phyloP scores from a whole-genome alignment of 495 filamentous ascomycete genomes.

The Tuber calosporum region DNA sequence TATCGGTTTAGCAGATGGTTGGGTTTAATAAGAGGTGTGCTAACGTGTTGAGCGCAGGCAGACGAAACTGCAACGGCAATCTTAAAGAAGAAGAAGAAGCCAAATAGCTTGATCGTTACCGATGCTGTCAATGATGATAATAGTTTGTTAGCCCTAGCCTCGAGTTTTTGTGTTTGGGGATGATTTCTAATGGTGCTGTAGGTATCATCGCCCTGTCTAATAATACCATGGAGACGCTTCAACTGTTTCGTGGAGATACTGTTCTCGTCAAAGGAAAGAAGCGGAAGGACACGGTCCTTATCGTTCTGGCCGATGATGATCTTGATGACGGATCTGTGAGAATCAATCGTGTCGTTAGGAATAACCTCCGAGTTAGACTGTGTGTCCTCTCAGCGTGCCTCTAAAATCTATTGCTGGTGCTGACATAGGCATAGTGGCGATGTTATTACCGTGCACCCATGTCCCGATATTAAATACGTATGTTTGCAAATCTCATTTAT shows the following conservation, averaged over 20 bases:
- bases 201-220: constrained; percentile 89
- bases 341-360: constrained; percentile 94
- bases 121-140: constrained; percentile 99
- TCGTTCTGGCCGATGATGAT: constrained; percentile 94
- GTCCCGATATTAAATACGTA: constrained; percentile 99
- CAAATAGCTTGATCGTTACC: constrained; percentile 95
- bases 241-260: constrained; percentile 96
- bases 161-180: not conserved
- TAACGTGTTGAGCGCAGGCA: constrained; percentile 51
- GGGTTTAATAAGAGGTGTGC: constrained; percentile 24
- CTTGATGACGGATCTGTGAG: constrained; percentile 93
- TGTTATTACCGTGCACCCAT: constrained; percentile 93
- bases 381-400: constrained; percentile 14
- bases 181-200: constrained; percentile 21
- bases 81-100: constrained; percentile 99
- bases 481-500: constrained; percentile 42
- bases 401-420: constrained; percentile 3
- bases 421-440: constrained; percentile 58
- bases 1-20: constrained; percentile 13
- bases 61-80: constrained; percentile 96
- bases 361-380: constrained; percentile 94
- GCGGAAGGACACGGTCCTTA: constrained; percentile 96
- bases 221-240: constrained; percentile 97
- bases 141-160: constrained; percentile 49
- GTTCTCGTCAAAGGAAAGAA: constrained; percentile 98